These are phyloP conservation scores for Zygosaccharomyces sapae DNA, from an alignment of 1,139 yeast species.

Conservation along the genomic window DNA sequence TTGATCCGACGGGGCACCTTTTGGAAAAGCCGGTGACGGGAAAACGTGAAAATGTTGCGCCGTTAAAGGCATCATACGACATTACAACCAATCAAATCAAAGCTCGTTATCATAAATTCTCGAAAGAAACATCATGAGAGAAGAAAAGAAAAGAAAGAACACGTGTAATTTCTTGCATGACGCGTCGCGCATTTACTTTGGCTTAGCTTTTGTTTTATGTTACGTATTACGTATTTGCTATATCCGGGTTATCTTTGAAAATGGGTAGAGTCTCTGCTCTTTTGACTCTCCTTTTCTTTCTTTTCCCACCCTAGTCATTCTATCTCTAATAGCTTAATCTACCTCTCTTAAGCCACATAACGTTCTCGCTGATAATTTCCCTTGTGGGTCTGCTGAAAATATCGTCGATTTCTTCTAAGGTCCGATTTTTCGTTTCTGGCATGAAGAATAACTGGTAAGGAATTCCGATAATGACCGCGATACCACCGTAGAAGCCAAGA, in stretches of 20 bases:
- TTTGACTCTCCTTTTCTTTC: neutral
- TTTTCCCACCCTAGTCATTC: neutral
- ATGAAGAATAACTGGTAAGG: conserved; percentile 50
- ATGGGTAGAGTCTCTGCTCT: neutral
- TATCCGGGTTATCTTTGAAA: neutral
- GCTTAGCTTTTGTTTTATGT: too few relatives aligned
- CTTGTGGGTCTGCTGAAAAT: conserved; percentile 37
- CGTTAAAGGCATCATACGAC: neutral
- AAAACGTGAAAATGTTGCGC: neutral
- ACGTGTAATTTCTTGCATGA: neutral
- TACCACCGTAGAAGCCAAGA: conserved; percentile 61
- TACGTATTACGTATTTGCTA: too few relatives aligned
- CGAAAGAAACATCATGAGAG: too few relatives aligned
- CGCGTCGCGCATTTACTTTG: too few relatives aligned
- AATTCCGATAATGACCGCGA: conserved; percentile 50
- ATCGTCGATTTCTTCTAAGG: conserved; percentile 56
- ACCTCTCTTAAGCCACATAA: conserved; percentile 12
- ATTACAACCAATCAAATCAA: neutral
- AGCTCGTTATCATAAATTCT: neutral
- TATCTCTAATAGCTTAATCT: conserved; percentile 8
- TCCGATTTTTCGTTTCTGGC: conserved; percentile 57
- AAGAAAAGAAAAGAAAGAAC: neutral
- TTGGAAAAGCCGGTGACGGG: conserved; percentile 3
- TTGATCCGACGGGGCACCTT: neutral
- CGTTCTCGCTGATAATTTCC: conserved; percentile 12